Conservation (phyloP, 1,139 yeast genomes). For the Pichia sp. region DNA sequence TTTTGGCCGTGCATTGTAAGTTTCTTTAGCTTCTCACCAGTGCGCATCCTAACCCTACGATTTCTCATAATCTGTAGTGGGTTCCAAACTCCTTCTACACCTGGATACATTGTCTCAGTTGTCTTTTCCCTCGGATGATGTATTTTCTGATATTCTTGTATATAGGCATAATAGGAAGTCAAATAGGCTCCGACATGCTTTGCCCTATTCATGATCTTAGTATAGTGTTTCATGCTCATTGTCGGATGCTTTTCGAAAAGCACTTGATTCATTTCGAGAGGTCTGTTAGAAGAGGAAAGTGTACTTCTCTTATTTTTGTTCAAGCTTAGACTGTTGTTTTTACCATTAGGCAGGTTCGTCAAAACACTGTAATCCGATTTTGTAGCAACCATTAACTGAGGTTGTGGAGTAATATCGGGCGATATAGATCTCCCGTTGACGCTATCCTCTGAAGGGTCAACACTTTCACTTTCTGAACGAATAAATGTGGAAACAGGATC, state of each 20-base stretch:
- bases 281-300: background rate
- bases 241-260: conserved; percentile 5
- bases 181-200: conserved; percentile 50
- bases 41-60: conserved; percentile 49
- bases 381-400: conserved; percentile 1
- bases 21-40: conserved; percentile 33
- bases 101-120: conserved; percentile 32
- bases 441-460: background rate
- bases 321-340: background rate
- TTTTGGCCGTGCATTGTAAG: conserved; percentile 11
- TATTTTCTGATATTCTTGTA: conserved; percentile 32
- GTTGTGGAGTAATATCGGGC: background rate
- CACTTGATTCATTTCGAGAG: conserved; percentile 1
- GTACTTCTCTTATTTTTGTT: background rate
- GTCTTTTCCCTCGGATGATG: conserved; percentile 23
- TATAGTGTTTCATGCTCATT: conserved; percentile 33
- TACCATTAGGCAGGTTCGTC: background rate
- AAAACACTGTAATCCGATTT: conserved; percentile 8
- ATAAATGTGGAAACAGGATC: background rate
- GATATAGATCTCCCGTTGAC: background rate
- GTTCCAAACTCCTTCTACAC: conserved; percentile 68
- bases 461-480: background rate
- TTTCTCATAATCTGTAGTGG: conserved; percentile 79
- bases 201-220: conserved; percentile 35
- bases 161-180: conserved; percentile 46